These are phyloP conservation scores for Bertia moriformis DNA, from an alignment of 2,329 filamentous ascomycete genomes.

Conservation along the genomic window DNA sequence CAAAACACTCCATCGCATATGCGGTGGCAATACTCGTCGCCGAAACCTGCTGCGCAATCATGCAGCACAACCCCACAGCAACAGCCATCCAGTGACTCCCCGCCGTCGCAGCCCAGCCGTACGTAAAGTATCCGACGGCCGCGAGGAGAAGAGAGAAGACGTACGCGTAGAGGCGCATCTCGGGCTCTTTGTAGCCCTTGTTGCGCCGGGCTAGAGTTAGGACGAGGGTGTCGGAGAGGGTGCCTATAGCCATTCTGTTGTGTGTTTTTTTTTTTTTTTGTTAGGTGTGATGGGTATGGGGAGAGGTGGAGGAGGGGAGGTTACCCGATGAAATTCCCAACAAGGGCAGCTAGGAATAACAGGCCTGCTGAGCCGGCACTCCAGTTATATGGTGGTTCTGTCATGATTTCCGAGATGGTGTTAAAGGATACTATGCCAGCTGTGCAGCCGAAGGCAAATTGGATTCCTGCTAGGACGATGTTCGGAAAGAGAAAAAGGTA, in stretches of 20 bases:
- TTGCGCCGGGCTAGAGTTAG: slow-evolving; percentile 16
- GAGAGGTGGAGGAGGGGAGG: neutral
- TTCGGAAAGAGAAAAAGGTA: slow-evolving; percentile 21
- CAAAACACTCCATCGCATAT: slow-evolving; percentile 24
- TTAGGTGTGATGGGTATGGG: too few relatives aligned
- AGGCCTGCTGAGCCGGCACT: slow-evolving; percentile 6
- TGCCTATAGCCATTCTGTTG: slow-evolving; percentile 12
- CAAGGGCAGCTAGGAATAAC: slow-evolving; percentile 15
- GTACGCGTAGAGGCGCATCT: slow-evolving; percentile 20
- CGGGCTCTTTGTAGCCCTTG: slow-evolving; percentile 17
- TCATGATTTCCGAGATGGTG: slow-evolving; percentile 15
- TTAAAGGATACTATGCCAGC: slow-evolving; percentile 22
- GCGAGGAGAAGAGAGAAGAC: slow-evolving; percentile 14
- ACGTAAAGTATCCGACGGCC: slow-evolving; percentile 18
- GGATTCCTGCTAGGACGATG: slow-evolving; percentile 19
- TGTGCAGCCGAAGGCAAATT: slow-evolving; percentile 23
- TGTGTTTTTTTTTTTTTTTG: too few relatives aligned
- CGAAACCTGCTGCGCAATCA: slow-evolving; percentile 23
- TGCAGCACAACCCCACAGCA: slow-evolving; percentile 17
- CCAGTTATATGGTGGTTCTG: slow-evolving; percentile 5
- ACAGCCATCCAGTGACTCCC: slow-evolving; percentile 18
- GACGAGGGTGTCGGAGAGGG: slow-evolving; percentile 14
- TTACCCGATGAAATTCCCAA: slow-evolving; percentile 16
- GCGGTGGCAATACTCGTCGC: slow-evolving; percentile 20
- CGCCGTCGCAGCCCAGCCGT: slow-evolving; percentile 19